Evolutionary conservation across 2,329 filamentous ascomycete genomes (phyloP).

Genomic region (Hypoxylon sp.): DNA sequence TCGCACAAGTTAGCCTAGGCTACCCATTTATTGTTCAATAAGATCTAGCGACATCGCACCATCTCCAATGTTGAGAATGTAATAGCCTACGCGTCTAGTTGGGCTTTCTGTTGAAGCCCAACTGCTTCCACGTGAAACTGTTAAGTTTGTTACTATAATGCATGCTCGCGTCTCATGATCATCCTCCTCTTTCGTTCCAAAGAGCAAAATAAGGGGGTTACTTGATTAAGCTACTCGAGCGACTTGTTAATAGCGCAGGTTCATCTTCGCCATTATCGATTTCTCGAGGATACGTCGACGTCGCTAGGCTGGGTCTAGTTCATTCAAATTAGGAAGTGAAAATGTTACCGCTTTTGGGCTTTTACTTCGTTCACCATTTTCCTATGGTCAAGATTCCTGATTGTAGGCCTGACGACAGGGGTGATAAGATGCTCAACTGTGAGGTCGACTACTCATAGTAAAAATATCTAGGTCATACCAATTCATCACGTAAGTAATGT

Average conservation of each 20-base stretch:
- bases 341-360: background rate
- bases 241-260: background rate
- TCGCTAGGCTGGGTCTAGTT: background rate
- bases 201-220: background rate
- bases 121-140: background rate
- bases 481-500: background rate
- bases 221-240: background rate
- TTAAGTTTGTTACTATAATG: background rate
- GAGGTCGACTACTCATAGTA: background rate
- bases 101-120: background rate
- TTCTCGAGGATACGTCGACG: background rate
- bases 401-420: background rate
- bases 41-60: background rate
- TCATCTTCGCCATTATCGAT: background rate
- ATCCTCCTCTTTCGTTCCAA: background rate
- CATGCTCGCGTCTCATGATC: background rate
- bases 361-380: no score
- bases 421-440: background rate
- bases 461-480: background rate
- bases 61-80: background rate
- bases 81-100: background rate
- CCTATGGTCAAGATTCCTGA: background rate
- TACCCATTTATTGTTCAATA: background rate
- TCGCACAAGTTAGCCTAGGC: background rate
- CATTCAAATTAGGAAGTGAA: background rate